A percentile compares a stretch with the other conserved stretches of the same genome.
Conservation (phyloP, 2,329 filamentous ascomycete genomes). For the Aschersonia sp. region DNA sequence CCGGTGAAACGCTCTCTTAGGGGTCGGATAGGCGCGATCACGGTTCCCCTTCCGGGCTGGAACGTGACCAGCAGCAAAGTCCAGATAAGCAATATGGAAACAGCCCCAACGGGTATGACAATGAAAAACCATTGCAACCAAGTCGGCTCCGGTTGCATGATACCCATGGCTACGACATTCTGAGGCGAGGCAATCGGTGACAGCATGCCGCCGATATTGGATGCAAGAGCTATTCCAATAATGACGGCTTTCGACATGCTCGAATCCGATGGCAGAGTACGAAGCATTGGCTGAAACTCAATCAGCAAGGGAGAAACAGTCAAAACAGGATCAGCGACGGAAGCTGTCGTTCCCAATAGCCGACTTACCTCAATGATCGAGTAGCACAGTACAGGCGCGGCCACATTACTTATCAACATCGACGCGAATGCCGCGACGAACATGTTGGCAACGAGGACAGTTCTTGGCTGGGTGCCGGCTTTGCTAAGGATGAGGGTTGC, state of each 20-base stretch:
- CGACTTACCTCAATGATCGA: conserved; percentile 76
- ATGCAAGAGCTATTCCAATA: conserved; percentile 85
- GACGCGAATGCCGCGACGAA: conserved; percentile 94
- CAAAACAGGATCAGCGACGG: no score
- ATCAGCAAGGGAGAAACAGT: not conserved
- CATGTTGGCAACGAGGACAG: conserved; percentile 94
- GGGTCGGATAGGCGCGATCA: conserved; percentile 80
- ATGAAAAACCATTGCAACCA: conserved; percentile 98
- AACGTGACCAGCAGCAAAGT: conserved; percentile 72
- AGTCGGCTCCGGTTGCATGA: conserved; percentile 82
- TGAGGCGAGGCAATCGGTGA: conserved; percentile 96
- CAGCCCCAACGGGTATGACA: conserved; percentile 78
- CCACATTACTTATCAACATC: conserved; percentile 99
- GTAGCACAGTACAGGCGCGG: conserved; percentile 90
- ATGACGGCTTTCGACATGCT: conserved; percentile 92
- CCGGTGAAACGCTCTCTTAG: conserved; percentile 81
- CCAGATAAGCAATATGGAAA: conserved; percentile 85
- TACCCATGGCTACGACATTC: conserved; percentile 90
- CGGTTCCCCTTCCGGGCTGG: conserved; percentile 69
- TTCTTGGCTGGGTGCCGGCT: conserved; percentile 78
- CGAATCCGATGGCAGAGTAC: conserved; percentile 80
- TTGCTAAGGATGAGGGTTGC: conserved; percentile 94
- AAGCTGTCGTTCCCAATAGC: not conserved
- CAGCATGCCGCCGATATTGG: conserved; percentile 91
- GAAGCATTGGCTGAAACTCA: conserved; percentile 60